Base-by-base conservation (phyloP, 305 asterid genomes). In the Fraxinus floribunda region DNA sequence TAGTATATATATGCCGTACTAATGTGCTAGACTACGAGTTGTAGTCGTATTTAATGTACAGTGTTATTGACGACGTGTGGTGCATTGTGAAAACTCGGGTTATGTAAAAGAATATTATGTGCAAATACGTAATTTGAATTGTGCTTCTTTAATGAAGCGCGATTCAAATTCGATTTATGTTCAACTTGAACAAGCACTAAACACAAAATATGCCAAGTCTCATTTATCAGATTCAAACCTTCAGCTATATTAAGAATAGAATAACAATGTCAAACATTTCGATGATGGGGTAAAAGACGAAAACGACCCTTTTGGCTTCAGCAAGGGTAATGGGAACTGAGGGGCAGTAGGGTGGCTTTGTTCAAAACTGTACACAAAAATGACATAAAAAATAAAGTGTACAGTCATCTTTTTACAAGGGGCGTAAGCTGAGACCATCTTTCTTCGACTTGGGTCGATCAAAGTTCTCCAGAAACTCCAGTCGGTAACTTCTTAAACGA, bases 311-410 rank as follows among this genome's bases (percentile, higher is more conserved):
- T 70, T 10, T 1, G 39, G 8, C 75, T 11, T 70, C 75, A 70
- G 75, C 39, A 70, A 29, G 75, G n/a, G n/a, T n/a, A 22, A 13
- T 11, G 75, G 75, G 36, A 29, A 26, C 20, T 10, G 4, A 64
- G 18, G 16, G 16, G 36, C 7, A 26, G 68, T 11, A 18, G 11
- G 64, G 70, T 60, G 75, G 57, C 70, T 70, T 71, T 62, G 11
- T 78, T 55, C 84, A 73, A 81, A 86, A 81, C 94, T 91, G 90
- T 92, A 90, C 93, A 89, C 86, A 60, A 60, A 86, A 70, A 72
- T 46, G 64, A 80, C 73, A 38, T 5, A 36, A 38, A 39, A 5
- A 35, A 73, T 46, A 52, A 77, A 82, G 88, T 81, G 89, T 83
- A 83, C 87, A 86, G 85, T 89, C 84, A 83, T 83, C 84, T 82